Conservation (phyloP, 2,329 filamentous ascomycete genomes). For the Venturiaceae sp. region DNA sequence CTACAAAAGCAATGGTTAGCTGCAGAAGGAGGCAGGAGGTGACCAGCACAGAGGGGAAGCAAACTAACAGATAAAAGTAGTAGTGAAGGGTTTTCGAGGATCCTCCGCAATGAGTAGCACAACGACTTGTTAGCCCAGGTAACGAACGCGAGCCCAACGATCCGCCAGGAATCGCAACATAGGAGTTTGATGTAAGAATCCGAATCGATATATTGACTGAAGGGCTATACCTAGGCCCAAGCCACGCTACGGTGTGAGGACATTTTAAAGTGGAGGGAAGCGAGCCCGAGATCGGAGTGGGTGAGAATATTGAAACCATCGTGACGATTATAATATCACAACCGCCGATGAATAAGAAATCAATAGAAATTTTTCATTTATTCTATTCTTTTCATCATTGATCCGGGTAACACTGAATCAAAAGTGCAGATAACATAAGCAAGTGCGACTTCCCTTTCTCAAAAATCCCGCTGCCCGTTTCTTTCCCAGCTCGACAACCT, state of each 20-base stretch:
- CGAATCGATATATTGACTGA: background rate
- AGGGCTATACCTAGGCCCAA: no score
- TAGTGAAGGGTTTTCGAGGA: background rate
- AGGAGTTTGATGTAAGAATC: slow-evolving; percentile 8
- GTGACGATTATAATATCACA: no score
- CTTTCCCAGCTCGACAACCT: no score
- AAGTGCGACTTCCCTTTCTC: background rate
- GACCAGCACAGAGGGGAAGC: background rate
- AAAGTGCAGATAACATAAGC: background rate
- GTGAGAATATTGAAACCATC: no score
- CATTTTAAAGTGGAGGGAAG: no score
- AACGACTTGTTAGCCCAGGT: slow-evolving; percentile 28
- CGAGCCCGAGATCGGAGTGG: no score
- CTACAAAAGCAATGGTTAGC: background rate
- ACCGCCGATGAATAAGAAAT: no score
- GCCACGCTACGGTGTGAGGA: no score
- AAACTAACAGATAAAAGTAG: background rate
- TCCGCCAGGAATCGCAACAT: slow-evolving; percentile 46
- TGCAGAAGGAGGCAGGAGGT: background rate
- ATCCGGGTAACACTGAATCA: background rate
- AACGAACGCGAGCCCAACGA: slow-evolving; percentile 36
- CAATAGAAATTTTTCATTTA: no score
- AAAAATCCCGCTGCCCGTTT: background rate
- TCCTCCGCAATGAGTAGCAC: background rate
- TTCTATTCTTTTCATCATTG: background rate